These are phyloP conservation scores for Corymbia citriodora DNA, from an alignment of 441 rosid genomes.

Conservation along the genomic window DNA sequence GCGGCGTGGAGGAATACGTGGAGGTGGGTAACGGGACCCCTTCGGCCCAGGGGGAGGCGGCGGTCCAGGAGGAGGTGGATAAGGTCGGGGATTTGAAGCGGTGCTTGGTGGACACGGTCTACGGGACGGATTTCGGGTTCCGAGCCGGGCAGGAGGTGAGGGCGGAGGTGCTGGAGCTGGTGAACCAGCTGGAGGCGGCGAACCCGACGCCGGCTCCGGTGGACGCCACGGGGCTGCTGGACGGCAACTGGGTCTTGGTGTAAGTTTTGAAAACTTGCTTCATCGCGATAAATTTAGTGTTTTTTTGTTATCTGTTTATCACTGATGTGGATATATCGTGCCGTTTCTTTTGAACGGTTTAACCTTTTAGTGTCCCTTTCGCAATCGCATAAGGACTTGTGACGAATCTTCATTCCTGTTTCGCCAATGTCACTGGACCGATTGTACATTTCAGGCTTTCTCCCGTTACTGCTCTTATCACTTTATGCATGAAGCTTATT, in stretches of 20 bases:
- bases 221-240: conserved; percentile 58
- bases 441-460: not conserved
- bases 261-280: conserved; percentile 25
- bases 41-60: not conserved
- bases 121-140: conserved; percentile 80
- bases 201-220: conserved; percentile 72
- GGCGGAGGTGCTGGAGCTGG: conserved; percentile 89
- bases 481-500: not conserved
- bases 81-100: conserved; percentile 55
- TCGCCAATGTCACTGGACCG: not conserved
- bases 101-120: conserved; percentile 75
- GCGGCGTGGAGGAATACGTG: conserved; percentile 7
- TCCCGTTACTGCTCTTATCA: not conserved
- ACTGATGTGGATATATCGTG: not conserved
- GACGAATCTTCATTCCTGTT: not conserved
- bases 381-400: not conserved
- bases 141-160: conserved; percentile 62
- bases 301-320: not conserved
- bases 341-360: not conserved
- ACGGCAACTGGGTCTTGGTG: conserved; percentile 92
- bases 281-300: not conserved
- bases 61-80: conserved; percentile 20
- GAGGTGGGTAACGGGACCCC: conserved; percentile 31
- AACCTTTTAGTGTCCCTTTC: not conserved
- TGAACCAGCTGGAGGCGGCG: conserved; percentile 73